Percentiles rank a stretch among this genome's conserved stretches.
phyloP scores from a whole-genome alignment of 2,329 filamentous ascomycete species.

The Aspergillus versicolor region DNA sequence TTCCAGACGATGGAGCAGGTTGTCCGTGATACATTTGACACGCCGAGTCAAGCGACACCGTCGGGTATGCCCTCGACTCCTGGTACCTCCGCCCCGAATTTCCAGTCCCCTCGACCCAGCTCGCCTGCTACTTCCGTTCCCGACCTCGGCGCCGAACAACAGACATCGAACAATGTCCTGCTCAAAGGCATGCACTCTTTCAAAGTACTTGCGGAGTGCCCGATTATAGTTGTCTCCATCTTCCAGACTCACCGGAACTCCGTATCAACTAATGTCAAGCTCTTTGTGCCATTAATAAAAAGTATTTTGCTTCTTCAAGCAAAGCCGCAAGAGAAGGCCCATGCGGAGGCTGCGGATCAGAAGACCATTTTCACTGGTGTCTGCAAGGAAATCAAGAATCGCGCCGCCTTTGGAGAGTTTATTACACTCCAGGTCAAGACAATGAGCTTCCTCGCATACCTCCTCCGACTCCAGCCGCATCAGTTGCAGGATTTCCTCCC shows the following conservation, averaged over 20 bases:
- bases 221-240: slow-evolving; percentile 97
- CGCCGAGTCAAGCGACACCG: slow-evolving; percentile 57
- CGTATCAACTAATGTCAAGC: slow-evolving; percentile 80
- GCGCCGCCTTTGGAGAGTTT: slow-evolving; percentile 92
- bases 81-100: slow-evolving; percentile 59
- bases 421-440: slow-evolving; percentile 98
- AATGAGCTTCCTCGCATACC: slow-evolving; percentile 96
- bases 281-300: slow-evolving; percentile 93
- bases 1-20: slow-evolving; percentile 94
- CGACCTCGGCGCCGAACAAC: slow-evolving; percentile 80
- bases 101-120: slow-evolving; percentile 83
- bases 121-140: slow-evolving; percentile 80
- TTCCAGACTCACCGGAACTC: slow-evolving; percentile 87
- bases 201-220: slow-evolving; percentile 95
- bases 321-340: slow-evolving; percentile 87
- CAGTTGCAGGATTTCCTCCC: slow-evolving; percentile 86
- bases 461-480: slow-evolving; percentile 82
- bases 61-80: slow-evolving; percentile 55
- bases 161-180: slow-evolving; percentile 77
- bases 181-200: slow-evolving; percentile 97
- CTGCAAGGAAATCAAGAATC: slow-evolving; percentile 88
- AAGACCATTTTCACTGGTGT: slow-evolving; percentile 88
- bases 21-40: slow-evolving; percentile 93
- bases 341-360: slow-evolving; percentile 75
- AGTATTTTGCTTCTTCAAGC: slow-evolving; percentile 84